These are phyloP conservation scores for Talaromyces verruculosus DNA, from an alignment of 2,329 filamentous ascomycete species.

Conservation along the genomic window DNA sequence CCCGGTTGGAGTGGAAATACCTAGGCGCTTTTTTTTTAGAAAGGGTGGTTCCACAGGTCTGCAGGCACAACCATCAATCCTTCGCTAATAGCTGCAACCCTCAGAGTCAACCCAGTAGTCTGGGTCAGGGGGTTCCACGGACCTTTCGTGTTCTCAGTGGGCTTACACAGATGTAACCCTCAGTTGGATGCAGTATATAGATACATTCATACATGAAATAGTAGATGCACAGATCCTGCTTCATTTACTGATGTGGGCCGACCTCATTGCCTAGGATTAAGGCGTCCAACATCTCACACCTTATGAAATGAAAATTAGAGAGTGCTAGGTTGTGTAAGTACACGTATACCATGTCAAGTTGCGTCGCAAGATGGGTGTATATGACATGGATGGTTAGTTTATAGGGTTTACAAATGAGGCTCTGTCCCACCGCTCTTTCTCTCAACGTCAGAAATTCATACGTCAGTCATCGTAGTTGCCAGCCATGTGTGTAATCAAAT, in stretches of 20 bases:
- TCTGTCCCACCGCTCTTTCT: conserved; percentile 3
- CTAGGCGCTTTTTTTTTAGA: not conserved
- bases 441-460: not conserved
- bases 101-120: conserved; percentile 3
- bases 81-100: not conserved
- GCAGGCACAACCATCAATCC: not conserved
- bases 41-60: not conserved
- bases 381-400: not conserved
- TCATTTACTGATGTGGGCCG: not conserved
- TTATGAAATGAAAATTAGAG: not conserved
- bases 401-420: not conserved
- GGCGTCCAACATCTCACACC: not conserved
- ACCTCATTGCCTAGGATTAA: not conserved
- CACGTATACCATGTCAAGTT: not conserved
- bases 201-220: not conserved
- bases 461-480: not conserved
- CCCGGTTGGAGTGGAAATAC: too few species aligned
- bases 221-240: not conserved
- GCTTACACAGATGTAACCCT: not conserved
- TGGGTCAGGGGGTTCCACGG: conserved; percentile 7
- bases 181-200: not conserved
- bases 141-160: not conserved
- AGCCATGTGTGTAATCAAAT: not conserved
- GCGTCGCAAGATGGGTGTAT: not conserved
- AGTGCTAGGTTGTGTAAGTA: not conserved